These are phyloP conservation scores for Berberis vulgaris DNA, from an alignment of 164 flowering plant genomes.

Conservation along the genomic window DNA sequence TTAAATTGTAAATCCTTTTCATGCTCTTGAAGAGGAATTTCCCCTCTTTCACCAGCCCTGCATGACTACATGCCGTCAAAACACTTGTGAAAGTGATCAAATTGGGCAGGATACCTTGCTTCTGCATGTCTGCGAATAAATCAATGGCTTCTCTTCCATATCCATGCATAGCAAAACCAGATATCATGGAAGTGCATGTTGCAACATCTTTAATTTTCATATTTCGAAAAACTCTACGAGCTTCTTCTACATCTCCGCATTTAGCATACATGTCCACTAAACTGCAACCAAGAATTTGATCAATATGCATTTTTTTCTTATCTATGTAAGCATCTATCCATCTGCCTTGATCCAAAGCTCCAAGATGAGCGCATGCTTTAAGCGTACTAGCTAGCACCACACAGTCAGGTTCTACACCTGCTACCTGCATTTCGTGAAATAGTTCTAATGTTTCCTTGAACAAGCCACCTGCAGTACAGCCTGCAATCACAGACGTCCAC, in stretches of 20 bases:
- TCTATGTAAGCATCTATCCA: constrained; percentile 19
- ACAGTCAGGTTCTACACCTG: constrained; percentile 21
- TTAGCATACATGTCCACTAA: constrained; percentile 29
- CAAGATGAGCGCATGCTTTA: constrained; percentile 24
- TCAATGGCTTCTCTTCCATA: constrained; percentile 20
- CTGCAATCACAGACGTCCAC: constrained; percentile 28
- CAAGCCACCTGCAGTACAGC: constrained; percentile 14
- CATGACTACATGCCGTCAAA: constrained; percentile 28
- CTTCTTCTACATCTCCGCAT: constrained; percentile 21
- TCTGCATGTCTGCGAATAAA: constrained; percentile 20
- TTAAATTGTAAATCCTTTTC: constrained; percentile 17
- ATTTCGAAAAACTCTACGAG: constrained; percentile 17
- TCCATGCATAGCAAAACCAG: constrained; percentile 26
- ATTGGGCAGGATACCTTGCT: constrained; percentile 17
- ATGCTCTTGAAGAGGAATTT: constrained; percentile 13
- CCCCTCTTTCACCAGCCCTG: constrained; percentile 26
- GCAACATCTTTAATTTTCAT: constrained; percentile 22
- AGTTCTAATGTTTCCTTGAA: constrained; percentile 10
- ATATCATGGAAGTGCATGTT: constrained; percentile 26
- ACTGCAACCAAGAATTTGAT: constrained; percentile 18
- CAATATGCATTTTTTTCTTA: constrained; percentile 9
- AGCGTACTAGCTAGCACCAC: constrained; percentile 22
- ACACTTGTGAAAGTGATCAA: constrained; percentile 20
- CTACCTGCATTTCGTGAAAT: constrained; percentile 22
- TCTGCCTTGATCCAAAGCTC: constrained; percentile 22